Evolutionary conservation across 371 early-diverging fungal species (phyloP), one percentile per base, ranked within the genome.

Genomic region (Chytridium lagenaria): DNA sequence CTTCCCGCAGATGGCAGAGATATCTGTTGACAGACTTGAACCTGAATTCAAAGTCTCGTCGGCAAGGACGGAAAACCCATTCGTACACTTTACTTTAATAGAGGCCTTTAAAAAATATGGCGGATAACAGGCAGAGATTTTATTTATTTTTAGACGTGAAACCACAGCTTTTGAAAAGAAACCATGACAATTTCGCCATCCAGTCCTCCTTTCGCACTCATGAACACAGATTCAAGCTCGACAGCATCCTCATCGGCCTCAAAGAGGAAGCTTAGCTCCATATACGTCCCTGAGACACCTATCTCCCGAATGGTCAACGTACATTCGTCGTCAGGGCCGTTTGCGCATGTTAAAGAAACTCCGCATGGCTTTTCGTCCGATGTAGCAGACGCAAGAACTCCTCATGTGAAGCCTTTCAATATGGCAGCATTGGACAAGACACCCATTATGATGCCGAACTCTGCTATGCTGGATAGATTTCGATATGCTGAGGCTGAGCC

Each of bases 1-100:
- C 1, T 93, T 91, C 80, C 94, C 93, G n/a, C 93, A 94, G 74
- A 75, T 72, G 22, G 91, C 87, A 31, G 57, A 50, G 22, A 66
- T 84, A 49, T n/a, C 66, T 1, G 85, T 83, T 23, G 38, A 55
- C 15, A 61, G 69, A 1, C 67, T 86, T n/a, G 87, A 87, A 70
- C 76, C 75, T 0, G 30, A 78, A 72, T 84, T 87, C 70, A 59
- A 73, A 72, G 78, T 50, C 68, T 90, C 74, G 82, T 70, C 44
- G 87, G 86, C 67, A 65, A 70, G 15, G 74, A 88, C 51, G 92
- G 91, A 39, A 78, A 86, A 30, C 83, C 80, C 30, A 76, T 92
- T 70, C 78, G 82, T 59, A 83, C 78, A 22, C 77, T 92, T 37
- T 91, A 84, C 55, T 92, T 90, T 74, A 92, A 92, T 77, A 86